A percentile compares a stretch with the other conserved stretches of the same genome.
phyloP scores from a whole-genome alignment of 768 basidiomycete genomes.

The Hygrophoropsis aurantiaca region DNA sequence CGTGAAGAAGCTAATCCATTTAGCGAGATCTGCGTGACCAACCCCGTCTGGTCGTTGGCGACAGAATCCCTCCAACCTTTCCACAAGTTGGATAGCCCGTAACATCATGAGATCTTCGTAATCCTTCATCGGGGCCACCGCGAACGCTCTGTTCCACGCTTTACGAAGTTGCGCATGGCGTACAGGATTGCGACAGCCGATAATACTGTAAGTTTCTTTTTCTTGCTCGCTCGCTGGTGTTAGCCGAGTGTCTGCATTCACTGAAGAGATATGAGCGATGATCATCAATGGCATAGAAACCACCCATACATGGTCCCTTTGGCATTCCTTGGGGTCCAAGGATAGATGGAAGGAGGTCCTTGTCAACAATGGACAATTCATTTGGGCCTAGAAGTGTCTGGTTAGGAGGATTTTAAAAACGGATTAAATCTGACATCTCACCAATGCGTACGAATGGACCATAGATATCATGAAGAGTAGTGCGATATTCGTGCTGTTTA shows the following conservation, averaged over 20 bases:
- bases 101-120: constrained; percentile 3
- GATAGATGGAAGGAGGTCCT: constrained; percentile 12
- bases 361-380: constrained; percentile 21
- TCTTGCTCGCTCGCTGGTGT: too few relatives aligned
- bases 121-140: constrained; percentile 9
- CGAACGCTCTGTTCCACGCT: constrained; percentile 19
- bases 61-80: not conserved
- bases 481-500: constrained; percentile 25
- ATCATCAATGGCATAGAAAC: not conserved
- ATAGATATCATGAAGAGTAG: constrained; percentile 18
- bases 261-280: not conserved
- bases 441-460: constrained; percentile 22
- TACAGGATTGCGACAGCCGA: not conserved
- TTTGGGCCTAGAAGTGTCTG: constrained; percentile 21
- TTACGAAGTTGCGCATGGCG: constrained; percentile 1
- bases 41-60: not conserved
- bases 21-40: constrained; percentile 15
- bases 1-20: not conserved
- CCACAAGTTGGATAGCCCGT: constrained; percentile 23
- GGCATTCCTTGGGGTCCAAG: constrained; percentile 13
- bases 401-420: not conserved
- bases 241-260: too few relatives aligned
- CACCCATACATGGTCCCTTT: constrained; percentile 16
- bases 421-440: constrained; percentile 1
- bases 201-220: not conserved